These are phyloP conservation scores for Thermothelomyces thermophilus DNA, from an alignment of 2,329 filamentous ascomycete genomes.

Conservation along the genomic window DNA sequence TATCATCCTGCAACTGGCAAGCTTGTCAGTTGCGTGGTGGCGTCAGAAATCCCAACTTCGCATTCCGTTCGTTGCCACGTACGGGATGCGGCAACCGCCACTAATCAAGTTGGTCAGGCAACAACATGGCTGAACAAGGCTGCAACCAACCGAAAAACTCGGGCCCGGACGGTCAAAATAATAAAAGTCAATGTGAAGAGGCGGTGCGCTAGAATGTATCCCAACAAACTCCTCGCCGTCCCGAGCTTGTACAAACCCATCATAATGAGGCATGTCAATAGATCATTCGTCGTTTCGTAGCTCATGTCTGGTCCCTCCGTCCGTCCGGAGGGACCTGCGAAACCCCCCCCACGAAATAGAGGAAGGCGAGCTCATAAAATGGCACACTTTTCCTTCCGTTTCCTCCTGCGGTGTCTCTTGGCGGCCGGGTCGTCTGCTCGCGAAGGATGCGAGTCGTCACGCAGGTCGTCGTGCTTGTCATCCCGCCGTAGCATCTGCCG, in stretches of 20 bases:
- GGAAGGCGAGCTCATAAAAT: constrained; percentile 18
- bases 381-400: constrained; percentile 21
- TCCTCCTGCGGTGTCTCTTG: constrained; percentile 19
- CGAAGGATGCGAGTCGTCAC: constrained; percentile 36
- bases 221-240: neutral
- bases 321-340: neutral
- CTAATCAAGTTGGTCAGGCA: too few relatives aligned
- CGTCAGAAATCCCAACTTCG: too few relatives aligned
- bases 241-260: constrained; percentile 1
- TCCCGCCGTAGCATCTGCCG: constrained; percentile 76
- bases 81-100: too few relatives aligned
- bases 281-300: constrained; percentile 9
- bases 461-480: constrained; percentile 37
- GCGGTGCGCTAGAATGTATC: neutral
- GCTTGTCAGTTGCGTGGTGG: too few relatives aligned
- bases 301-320: constrained; percentile 6
- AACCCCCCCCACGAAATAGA: neutral
- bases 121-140: neutral
- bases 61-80: too few relatives aligned
- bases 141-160: neutral
- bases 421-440: constrained; percentile 34
- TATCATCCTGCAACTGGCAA: too few relatives aligned
- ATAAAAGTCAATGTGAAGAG: neutral
- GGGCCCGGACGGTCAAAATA: neutral
- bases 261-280: constrained; percentile 13